phyloP scores from a whole-genome alignment of 306 rosid species.

The Urtica urens region DNA sequence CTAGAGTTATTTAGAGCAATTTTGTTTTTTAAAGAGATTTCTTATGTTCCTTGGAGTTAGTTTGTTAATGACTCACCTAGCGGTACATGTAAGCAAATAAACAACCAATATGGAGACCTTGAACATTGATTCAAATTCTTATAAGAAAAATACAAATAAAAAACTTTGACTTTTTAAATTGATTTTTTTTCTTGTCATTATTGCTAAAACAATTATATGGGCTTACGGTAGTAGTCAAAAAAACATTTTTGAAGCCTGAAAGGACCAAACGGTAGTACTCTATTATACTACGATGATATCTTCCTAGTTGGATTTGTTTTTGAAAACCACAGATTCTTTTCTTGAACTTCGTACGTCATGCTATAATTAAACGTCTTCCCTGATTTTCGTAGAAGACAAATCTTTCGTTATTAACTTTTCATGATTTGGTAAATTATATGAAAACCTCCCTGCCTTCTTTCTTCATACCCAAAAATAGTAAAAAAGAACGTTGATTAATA shows the following conservation, averaged over 20 bases:
- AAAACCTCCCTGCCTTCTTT: neutral
- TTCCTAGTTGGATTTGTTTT: conserved; percentile 13
- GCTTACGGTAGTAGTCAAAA: no score
- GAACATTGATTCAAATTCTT: conserved; percentile 3
- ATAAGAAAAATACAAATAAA: neutral
- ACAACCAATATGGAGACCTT: conserved; percentile 5
- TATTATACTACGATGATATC: conserved; percentile 13
- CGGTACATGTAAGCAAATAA: conserved; percentile 1
- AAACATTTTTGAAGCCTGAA: no score
- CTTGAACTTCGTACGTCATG: neutral
- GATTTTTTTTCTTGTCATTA: no score
- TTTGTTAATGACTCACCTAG: conserved; percentile 7
- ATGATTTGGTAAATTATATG: neutral
- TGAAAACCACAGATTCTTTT: conserved; percentile 6
- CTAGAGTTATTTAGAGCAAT: no score
- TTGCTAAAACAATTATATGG: no score
- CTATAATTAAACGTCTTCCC: neutral
- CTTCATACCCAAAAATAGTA: conserved; percentile 1
- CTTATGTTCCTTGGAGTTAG: conserved; percentile 1
- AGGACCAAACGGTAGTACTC: conserved; percentile 15
- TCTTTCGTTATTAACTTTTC: conserved; percentile 1
- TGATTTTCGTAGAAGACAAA: neutral
- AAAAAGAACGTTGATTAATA: no score
- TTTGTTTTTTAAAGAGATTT: no score
- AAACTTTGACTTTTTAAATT: conserved; percentile 2